phyloP scores from a whole-genome alignment of 495 filamentous ascomycete genomes.

The Viridothelium virens region DNA sequence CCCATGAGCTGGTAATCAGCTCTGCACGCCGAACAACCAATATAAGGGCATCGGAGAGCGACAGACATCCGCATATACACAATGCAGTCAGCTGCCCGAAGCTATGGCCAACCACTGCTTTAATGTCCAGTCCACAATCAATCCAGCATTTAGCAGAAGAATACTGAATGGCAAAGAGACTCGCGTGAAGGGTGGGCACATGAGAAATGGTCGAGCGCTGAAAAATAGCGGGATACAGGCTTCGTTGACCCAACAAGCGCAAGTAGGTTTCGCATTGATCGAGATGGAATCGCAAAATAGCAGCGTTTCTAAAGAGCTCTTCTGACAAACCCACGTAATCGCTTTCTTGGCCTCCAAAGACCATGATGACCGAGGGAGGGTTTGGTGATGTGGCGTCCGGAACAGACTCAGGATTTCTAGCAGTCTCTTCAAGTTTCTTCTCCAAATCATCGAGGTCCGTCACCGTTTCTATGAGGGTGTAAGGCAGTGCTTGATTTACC shows the following conservation, averaged over 20 bases:
- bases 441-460: not conserved
- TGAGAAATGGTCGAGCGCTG: not conserved
- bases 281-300: not conserved
- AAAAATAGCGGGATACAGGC: not conserved
- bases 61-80: conserved; percentile 36
- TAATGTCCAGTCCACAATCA: conserved; percentile 35
- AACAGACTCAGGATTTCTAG: not conserved
- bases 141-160: conserved; percentile 42
- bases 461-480: not conserved
- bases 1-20: not conserved
- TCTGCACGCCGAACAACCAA: not conserved
- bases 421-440: not conserved
- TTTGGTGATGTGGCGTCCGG: not conserved
- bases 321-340: not conserved
- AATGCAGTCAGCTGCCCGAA: conserved; percentile 44
- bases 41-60: conserved; percentile 29
- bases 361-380: not conserved
- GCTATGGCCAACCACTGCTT: conserved; percentile 43
- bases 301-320: not conserved
- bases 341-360: not conserved
- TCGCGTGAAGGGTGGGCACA: not conserved
- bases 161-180: conserved; percentile 43
- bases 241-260: not conserved
- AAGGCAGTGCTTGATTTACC: not conserved
- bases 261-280: not conserved